A percentile compares a stretch with the other conserved stretches of the same genome.
Evolutionary conservation across 2,329 filamentous ascomycete genomes (phyloP).

Genomic region (Exophiala lecanii-corni): DNA sequence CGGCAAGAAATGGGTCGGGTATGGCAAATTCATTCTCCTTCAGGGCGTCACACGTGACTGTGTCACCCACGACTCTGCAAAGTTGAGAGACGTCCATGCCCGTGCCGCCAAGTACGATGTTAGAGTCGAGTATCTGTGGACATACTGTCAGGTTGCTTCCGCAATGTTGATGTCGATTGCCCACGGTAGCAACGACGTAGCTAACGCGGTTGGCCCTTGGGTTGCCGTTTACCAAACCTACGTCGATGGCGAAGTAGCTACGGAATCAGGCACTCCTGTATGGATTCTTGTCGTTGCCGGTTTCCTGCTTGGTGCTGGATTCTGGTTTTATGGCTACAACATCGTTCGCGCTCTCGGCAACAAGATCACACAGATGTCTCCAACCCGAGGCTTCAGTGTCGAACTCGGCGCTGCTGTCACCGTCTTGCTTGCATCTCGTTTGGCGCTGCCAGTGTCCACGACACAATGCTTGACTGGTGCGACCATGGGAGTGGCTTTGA

Average conservation of each 20-base stretch:
- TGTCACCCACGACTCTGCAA: slow-evolving; percentile 37
- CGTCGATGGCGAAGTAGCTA: slow-evolving; percentile 30
- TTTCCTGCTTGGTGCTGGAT: slow-evolving; percentile 37
- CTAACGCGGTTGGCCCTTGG: slow-evolving; percentile 42
- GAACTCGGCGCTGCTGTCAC: slow-evolving; percentile 41
- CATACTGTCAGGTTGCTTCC: slow-evolving; percentile 40
- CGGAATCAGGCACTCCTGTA: slow-evolving; percentile 33
- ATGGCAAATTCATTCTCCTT: slow-evolving; percentile 10
- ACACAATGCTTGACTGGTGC: slow-evolving; percentile 37
- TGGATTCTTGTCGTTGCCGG: slow-evolving; percentile 39
- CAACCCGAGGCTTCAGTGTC: slow-evolving; percentile 35
- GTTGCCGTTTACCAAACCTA: slow-evolving; percentile 36
- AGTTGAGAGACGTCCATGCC: slow-evolving; percentile 37
- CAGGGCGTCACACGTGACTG: slow-evolving; percentile 40
- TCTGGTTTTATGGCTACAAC: slow-evolving; percentile 37
- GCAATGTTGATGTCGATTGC: slow-evolving; percentile 42
- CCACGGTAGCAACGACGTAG: slow-evolving; percentile 44
- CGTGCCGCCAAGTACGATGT: slow-evolving; percentile 44
- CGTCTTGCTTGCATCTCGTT: slow-evolving; percentile 33
- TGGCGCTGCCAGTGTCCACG: slow-evolving; percentile 35
- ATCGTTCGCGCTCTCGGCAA: slow-evolving; percentile 40
- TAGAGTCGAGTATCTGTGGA: slow-evolving; percentile 46
- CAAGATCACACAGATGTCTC: slow-evolving; percentile 39
- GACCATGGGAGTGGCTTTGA: slow-evolving; percentile 34
- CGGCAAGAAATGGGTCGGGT: slow-evolving; percentile 5